Conservation (phyloP, 129 eudicot species). For the Sambucus nigra region DNA sequence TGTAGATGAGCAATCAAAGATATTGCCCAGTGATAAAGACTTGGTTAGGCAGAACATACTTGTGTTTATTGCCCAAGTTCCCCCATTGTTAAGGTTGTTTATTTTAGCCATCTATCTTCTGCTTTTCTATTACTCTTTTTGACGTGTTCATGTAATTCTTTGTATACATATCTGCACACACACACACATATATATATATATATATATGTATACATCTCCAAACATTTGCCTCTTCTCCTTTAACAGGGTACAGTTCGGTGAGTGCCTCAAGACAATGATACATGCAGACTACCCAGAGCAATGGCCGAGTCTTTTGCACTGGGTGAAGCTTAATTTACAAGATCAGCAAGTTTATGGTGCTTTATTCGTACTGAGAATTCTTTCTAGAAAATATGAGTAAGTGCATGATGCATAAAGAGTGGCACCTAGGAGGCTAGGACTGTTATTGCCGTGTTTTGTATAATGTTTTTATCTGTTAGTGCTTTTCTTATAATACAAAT, state of each 20-base stretch:
- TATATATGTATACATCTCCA: not conserved
- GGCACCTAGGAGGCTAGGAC: not conserved
- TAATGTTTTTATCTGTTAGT: not conserved
- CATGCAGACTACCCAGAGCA: constrained; percentile 93
- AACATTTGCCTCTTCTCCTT: constrained; percentile 1
- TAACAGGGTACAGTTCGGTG: constrained; percentile 84
- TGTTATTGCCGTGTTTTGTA: not conserved
- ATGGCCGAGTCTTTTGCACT: constrained; percentile 83
- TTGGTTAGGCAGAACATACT: constrained; percentile 86
- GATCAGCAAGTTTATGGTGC: constrained; percentile 92
- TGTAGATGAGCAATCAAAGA: constrained; percentile 66
- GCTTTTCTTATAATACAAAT: not conserved
- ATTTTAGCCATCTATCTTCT: constrained; percentile 1
- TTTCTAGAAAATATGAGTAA: constrained; percentile 91
- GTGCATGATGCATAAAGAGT: constrained; percentile 10
- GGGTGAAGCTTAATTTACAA: constrained; percentile 89
- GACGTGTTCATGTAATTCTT: not conserved
- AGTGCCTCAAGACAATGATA: constrained; percentile 85
- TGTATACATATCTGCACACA: too few species aligned
- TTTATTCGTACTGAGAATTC: constrained; percentile 75
- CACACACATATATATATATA: too few species aligned
- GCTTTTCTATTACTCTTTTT: not conserved
- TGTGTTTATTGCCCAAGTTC: constrained; percentile 61
- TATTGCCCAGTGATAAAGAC: constrained; percentile 64
- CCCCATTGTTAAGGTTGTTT: constrained; percentile 66